These are phyloP conservation scores for Esteya vermicola DNA, from an alignment of 2,329 filamentous ascomycete species.

Conservation along the genomic window DNA sequence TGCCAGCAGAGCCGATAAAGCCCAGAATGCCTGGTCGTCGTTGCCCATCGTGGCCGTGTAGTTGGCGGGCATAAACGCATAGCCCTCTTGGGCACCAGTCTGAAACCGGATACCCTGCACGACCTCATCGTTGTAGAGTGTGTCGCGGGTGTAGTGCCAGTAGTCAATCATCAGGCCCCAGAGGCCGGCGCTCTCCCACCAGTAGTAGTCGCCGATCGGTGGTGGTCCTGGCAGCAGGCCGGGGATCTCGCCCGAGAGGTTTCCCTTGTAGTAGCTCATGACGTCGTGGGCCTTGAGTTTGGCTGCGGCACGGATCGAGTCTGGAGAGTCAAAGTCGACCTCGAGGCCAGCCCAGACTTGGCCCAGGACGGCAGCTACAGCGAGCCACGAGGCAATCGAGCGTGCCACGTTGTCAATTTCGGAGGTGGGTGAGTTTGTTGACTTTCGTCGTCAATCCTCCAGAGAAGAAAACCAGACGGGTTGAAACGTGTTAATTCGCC, in stretches of 20 bases:
- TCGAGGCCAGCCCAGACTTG: too few species aligned
- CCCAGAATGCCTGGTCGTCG: constrained; percentile 67
- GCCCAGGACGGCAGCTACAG: too few species aligned
- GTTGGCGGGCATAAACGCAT: constrained; percentile 66
- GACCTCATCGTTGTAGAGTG: constrained; percentile 57
- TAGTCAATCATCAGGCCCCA: constrained; percentile 63
- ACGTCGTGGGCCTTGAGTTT: constrained; percentile 35
- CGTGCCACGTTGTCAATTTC: too few species aligned
- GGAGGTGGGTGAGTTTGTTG: too few species aligned
- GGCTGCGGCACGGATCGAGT: constrained; percentile 32
- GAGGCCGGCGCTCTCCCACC: constrained; percentile 64
- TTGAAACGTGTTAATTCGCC: too few species aligned
- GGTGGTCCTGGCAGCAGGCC: constrained; percentile 23
- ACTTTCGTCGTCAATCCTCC: too few species aligned
- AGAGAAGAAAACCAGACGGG: too few species aligned
- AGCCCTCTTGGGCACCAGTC: constrained; percentile 52
- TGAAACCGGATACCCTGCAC: constrained; percentile 60
- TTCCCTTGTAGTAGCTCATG: constrained; percentile 28
- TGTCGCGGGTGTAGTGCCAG: constrained; percentile 40
- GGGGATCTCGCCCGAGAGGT: constrained; percentile 32
- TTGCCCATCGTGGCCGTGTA: constrained; percentile 52
- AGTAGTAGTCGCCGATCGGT: too few species aligned
- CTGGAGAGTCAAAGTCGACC: too few species aligned
- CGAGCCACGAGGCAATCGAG: too few species aligned
- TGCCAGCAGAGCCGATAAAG: constrained; percentile 53